Base-by-base conservation (phyloP, 192 early-diverging fungal genomes). In the Backusella sp. region DNA sequence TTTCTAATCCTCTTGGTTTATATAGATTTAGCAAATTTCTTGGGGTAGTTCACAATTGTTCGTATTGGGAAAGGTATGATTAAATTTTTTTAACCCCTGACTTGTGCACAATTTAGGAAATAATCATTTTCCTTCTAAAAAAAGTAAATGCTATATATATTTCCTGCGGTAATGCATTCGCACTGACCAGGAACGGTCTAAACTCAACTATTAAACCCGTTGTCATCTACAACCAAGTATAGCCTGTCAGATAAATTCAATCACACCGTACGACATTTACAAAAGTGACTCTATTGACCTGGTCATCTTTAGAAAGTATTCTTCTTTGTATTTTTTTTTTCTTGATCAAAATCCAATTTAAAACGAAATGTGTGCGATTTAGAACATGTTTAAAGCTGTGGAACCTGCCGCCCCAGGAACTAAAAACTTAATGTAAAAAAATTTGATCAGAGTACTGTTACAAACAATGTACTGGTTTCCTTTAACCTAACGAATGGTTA, bases 401-500 rank as follows among this genome's bases (percentile, higher is more conserved):
- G 56, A 59, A 59, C 56, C 6, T 59, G 21, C 56, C 23, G 56
- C 56, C 56, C 56, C 56, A 59, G 56, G 56, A 59, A 59, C 9
- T 59, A 59, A 23, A 59, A 26, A 59, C 8, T 12, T 12, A 62
- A 28, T 23, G 37, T 39, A 12, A 2, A 12, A 2, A n/a, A 62
- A 21, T 4, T 62, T 62, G 56, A 62, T 62, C 56, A 62, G 56
- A 62, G 56, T 62, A 62, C 56, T 62, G 56, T 62, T 8, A 62
- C 56, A 62, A 62, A 62, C 8, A 62, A 62, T 62, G 56, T 2
- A 62, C 56, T 62, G 56, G 56, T 21, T 62, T 11, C 23, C 21
- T n/a, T 62, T 62, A 62, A 62, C 26, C 56, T 62, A 62, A 62
- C 56, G 56, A 62, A 62, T 62, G 26, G n/a, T 6, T 28, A n/a